phyloP scores from a whole-genome alignment of 2,329 filamentous ascomycete genomes.

The Biscogniauxia sp. region DNA sequence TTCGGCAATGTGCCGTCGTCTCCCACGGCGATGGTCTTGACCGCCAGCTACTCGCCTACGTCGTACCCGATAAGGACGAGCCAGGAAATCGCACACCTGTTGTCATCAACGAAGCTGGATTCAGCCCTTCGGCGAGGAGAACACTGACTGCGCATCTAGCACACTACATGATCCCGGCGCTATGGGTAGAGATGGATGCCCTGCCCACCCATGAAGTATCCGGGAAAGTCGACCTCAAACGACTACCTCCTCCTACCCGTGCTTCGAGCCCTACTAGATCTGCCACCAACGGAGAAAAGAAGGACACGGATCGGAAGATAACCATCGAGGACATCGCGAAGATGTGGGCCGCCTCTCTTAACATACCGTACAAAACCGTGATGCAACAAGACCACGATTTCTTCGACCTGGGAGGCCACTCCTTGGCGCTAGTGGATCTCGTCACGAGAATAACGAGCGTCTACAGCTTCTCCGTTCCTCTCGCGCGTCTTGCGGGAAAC shows the following conservation, averaged over 20 bases:
- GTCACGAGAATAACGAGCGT: conserved; percentile 66
- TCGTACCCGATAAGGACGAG: conserved; percentile 65
- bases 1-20: conserved; percentile 68
- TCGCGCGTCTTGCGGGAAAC: conserved; percentile 67
- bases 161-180: conserved; percentile 78
- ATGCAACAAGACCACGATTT: conserved; percentile 69
- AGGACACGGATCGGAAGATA: conserved; percentile 60
- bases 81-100: conserved; percentile 57
- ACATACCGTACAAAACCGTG: conserved; percentile 60
- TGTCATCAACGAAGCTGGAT: conserved; percentile 67
- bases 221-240: conserved; percentile 73
- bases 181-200: conserved; percentile 72
- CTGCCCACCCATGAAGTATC: conserved; percentile 76
- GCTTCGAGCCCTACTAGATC: conserved; percentile 43
- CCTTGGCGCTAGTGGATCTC: conserved; percentile 72
- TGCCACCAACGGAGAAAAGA: conserved; percentile 39
- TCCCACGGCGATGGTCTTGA: conserved; percentile 75
- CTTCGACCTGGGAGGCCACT: conserved; percentile 79
- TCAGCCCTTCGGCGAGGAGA: conserved; percentile 67
- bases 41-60: conserved; percentile 72
- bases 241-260: conserved; percentile 62
- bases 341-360: conserved; percentile 69
- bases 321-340: conserved; percentile 65
- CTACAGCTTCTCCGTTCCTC: conserved; percentile 71
- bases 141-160: conserved; percentile 65